A percentile compares a stretch with the other conserved stretches of the same genome.
Conservation (phyloP, 2,329 filamentous ascomycete species). For the Paramyrothecium roridum region DNA sequence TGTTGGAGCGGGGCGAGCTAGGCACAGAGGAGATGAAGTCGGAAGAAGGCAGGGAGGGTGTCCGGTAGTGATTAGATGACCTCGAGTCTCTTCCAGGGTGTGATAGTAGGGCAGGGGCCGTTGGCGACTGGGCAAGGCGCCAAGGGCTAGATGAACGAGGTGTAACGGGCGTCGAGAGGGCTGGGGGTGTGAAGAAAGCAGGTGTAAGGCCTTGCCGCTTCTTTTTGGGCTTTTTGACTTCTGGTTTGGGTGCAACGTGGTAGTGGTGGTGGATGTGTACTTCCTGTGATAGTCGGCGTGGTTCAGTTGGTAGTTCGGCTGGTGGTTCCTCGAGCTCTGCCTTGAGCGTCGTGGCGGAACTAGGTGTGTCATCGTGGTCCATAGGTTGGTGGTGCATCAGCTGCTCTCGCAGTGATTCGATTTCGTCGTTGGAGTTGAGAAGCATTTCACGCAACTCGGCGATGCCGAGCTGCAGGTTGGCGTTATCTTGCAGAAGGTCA, state of each 20-base stretch:
- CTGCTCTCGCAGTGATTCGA: conserved; percentile 81
- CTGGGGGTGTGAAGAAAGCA: conserved; percentile 58
- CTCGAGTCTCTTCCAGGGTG: conserved; percentile 48
- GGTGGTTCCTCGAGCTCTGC: conserved; percentile 63
- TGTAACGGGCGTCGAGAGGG: conserved; percentile 35
- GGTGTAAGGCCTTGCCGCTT: conserved; percentile 64
- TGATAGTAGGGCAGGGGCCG: conserved; percentile 36
- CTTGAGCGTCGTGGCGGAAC: conserved; percentile 54
- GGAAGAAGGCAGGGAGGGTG: conserved; percentile 48
- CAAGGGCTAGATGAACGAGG: conserved; percentile 33
- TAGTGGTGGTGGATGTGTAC: conserved; percentile 95
- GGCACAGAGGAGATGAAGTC: conserved; percentile 73
- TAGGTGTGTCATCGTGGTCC: conserved; percentile 31
- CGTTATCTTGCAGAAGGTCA: conserved; percentile 92
- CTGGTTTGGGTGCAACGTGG: conserved; percentile 64
- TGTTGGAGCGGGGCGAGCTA: conserved; percentile 75
- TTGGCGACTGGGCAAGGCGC: conserved; percentile 34
- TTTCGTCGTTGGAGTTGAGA: conserved; percentile 88
- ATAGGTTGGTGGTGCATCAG: conserved; percentile 75
- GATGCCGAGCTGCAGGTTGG: conserved; percentile 87
- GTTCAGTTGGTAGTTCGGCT: conserved; percentile 15
- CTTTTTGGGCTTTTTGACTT: conserved; percentile 65
- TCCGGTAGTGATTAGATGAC: conserved; percentile 59
- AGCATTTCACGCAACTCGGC: conserved; percentile 89
- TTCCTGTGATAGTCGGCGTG: conserved; percentile 56